phyloP scores from a whole-genome alignment of 2,329 filamentous ascomycete species.

The Penicillium sp. region DNA sequence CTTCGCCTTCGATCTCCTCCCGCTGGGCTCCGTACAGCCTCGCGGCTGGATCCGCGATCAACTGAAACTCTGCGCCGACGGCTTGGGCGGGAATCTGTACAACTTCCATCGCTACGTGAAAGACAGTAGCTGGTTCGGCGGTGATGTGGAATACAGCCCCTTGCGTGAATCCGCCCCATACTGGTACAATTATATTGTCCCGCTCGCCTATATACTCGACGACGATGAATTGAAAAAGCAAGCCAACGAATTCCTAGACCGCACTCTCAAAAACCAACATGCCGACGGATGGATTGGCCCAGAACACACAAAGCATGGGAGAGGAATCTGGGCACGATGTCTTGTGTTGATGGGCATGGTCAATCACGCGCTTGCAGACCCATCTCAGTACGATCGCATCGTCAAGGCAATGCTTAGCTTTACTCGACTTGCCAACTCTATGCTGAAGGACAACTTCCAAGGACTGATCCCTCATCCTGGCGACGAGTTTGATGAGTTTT shows the following conservation, averaged over 20 bases:
- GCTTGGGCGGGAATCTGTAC: slow-evolving; percentile 13
- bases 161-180: slow-evolving; percentile 13
- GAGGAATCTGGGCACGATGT: slow-evolving; percentile 14
- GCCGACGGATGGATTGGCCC: slow-evolving; percentile 15
- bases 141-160: slow-evolving; percentile 11
- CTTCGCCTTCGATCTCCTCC: slow-evolving; percentile 13
- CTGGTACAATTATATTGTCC: slow-evolving; percentile 15
- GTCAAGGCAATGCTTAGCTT: slow-evolving; percentile 11
- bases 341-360: slow-evolving; percentile 15
- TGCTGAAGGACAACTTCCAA: slow-evolving; percentile 14
- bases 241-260: slow-evolving; percentile 11
- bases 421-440: slow-evolving; percentile 8
- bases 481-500: slow-evolving; percentile 13
- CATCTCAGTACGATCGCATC: slow-evolving; percentile 13
- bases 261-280: slow-evolving; percentile 11
- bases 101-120: slow-evolving; percentile 13
- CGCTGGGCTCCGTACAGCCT: slow-evolving; percentile 11
- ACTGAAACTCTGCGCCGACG: slow-evolving; percentile 12
- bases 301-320: slow-evolving; percentile 9
- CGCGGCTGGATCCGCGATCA: slow-evolving; percentile 13
- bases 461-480: slow-evolving; percentile 13
- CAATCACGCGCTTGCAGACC: slow-evolving; percentile 13
- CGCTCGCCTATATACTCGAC: slow-evolving; percentile 13
- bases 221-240: slow-evolving; percentile 13
- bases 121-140: slow-evolving; percentile 10